A percentile compares a stretch with the other conserved stretches of the same genome.
phyloP scores from a whole-genome alignment of 805 yeast species.

The fission yeast (Schizosaccharomyces pombe) region DNA sequence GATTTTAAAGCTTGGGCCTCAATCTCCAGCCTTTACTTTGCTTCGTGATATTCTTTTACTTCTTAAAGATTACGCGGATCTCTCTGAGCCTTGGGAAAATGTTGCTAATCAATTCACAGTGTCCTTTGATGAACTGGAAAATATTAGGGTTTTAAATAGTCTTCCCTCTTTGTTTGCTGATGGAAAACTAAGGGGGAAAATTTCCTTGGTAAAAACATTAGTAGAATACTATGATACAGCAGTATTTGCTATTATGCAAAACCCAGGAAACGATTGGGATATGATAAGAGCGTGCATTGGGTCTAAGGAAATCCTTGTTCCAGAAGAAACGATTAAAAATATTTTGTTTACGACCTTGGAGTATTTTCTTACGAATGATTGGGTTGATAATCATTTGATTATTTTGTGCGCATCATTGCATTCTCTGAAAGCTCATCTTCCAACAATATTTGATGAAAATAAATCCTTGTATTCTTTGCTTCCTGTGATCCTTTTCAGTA shows the following conservation, averaged over 20 bases:
- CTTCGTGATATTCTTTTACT: not conserved
- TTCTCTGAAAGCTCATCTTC: not conserved
- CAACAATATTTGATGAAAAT: too few species aligned
- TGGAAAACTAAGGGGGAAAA: not conserved
- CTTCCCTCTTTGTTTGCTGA: not conserved
- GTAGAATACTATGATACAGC: not conserved
- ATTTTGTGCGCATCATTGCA: not conserved
- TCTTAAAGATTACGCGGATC: not conserved
- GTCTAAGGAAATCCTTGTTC: not conserved
- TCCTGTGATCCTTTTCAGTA: too few species aligned
- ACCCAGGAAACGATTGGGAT: not conserved
- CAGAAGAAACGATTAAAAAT: not conserved
- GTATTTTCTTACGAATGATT: not conserved
- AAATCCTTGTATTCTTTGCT: too few species aligned
- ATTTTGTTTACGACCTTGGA: not conserved
- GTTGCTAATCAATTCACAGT: not conserved
- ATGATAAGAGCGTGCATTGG: not conserved
- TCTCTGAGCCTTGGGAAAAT: not conserved
- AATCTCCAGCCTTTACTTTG: not conserved
- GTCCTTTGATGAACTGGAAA: not conserved
- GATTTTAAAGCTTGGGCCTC: not conserved
- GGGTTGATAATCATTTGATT: not conserved
- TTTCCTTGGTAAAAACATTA: not conserved
- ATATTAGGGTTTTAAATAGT: not conserved
- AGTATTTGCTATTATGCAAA: not conserved